A percentile compares a stretch with the other conserved stretches of the same genome.
Conservation (phyloP, 257 asterid genomes). For the Nicotiana noctiflora region DNA sequence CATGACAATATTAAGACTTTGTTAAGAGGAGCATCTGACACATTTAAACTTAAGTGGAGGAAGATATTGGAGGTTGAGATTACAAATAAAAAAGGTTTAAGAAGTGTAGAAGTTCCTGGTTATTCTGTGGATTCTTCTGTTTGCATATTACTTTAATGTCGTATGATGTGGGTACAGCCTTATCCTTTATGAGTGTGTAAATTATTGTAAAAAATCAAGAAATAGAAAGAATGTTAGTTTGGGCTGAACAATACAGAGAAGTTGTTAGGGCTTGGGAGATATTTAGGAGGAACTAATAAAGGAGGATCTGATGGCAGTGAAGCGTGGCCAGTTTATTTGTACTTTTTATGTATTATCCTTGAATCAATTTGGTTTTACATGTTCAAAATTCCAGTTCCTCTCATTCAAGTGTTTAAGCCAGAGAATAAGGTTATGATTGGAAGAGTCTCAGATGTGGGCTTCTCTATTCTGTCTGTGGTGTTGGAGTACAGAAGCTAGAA, state of each 20-base stretch:
- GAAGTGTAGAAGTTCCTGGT: not conserved
- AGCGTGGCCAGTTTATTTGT: not conserved
- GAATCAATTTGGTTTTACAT: not conserved
- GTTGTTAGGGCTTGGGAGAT: not conserved
- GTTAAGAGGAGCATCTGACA: not conserved
- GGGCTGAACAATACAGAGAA: not conserved
- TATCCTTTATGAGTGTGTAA: not conserved
- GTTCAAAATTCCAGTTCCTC: not conserved
- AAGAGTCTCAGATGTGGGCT: not conserved
- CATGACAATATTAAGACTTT: not conserved
- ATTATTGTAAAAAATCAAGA: not conserved
- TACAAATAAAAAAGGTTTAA: not conserved
- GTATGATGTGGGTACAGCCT: not conserved
- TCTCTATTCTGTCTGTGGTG: not conserved
- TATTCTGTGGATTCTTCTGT: not conserved
- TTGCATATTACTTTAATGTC: not conserved
- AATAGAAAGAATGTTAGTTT: not conserved
- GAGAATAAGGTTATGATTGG: not conserved
- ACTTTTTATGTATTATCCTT: not conserved
- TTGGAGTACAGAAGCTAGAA: not conserved
- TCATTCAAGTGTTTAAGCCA: not conserved
- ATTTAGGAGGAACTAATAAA: not conserved
- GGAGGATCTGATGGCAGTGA: not conserved
- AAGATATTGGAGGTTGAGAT: not conserved
- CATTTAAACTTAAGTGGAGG: not conserved